Conservation (phyloP, 2,329 filamentous ascomycete genomes). For the Furcasterigmium furcatum region DNA sequence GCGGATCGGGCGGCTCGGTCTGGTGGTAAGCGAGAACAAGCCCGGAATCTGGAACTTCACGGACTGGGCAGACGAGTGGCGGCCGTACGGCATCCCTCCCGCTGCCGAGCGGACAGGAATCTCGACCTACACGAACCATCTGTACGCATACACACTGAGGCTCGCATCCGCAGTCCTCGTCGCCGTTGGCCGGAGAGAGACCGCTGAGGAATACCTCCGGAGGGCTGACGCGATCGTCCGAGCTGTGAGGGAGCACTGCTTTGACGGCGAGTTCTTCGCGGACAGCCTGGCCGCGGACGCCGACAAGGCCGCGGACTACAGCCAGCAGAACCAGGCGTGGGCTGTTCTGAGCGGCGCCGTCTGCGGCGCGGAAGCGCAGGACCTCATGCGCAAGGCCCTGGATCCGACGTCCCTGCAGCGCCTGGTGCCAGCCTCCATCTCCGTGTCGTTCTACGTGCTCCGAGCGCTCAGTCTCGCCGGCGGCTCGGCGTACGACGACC, state of each 20-base stretch:
- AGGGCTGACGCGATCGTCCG: constrained; percentile 17
- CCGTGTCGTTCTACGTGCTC: constrained; percentile 14
- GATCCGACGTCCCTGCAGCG: constrained; percentile 6
- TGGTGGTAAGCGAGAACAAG: constrained; percentile 14
- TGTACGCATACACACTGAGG: constrained; percentile 31
- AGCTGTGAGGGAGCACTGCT: constrained; percentile 26
- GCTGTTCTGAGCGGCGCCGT: constrained; percentile 27
- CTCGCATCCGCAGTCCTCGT: constrained; percentile 23
- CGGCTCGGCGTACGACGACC: constrained; percentile 7
- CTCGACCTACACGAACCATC: constrained; percentile 35
- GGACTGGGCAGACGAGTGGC: constrained; percentile 25
- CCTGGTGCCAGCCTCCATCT: constrained; percentile 1
- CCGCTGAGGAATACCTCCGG: constrained; percentile 23
- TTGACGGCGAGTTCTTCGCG: constrained; percentile 27
- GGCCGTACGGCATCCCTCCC: constrained; percentile 29
- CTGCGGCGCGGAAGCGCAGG: constrained; percentile 4
- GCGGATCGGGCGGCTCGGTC: constrained; percentile 8
- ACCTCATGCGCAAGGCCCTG: background rate
- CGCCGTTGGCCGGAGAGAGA: constrained; percentile 26
- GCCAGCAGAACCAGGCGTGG: constrained; percentile 31
- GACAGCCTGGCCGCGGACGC: constrained; percentile 24
- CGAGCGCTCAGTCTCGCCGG: constrained; percentile 7
- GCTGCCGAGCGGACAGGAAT: constrained; percentile 26
- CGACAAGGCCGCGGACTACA: constrained; percentile 19
- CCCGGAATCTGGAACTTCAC: constrained; percentile 30